A percentile compares a stretch with the other conserved stretches of the same genome.
Conservation (phyloP, 352 stramenopile genomes). For the Phytophthora citricola region DNA sequence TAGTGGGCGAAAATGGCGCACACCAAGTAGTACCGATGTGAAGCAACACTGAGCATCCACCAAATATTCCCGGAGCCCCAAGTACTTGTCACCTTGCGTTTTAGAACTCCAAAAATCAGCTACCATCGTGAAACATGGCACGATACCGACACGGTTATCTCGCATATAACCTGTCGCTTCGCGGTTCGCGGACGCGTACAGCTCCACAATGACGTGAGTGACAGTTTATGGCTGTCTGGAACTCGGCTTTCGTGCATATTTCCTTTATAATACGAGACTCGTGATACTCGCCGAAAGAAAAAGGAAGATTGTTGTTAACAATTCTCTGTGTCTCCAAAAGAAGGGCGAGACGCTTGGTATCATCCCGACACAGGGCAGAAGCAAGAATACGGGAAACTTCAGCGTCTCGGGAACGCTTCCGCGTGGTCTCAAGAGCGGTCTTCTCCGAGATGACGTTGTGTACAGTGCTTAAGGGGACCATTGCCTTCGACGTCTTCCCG, state of each 20-base stretch:
- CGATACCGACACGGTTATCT: neutral
- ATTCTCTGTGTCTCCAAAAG: neutral
- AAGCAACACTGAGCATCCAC: constrained; percentile 23
- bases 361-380: neutral
- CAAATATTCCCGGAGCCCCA: constrained; percentile 30
- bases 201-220: neutral
- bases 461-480: neutral
- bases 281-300: neutral
- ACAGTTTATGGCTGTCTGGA: neutral
- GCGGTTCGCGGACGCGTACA: neutral
- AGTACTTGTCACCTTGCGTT: constrained; percentile 24
- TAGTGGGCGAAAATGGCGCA: neutral
- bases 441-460: neutral
- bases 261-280: neutral
- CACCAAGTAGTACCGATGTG: neutral
- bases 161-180: neutral
- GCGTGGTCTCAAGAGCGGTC: neutral
- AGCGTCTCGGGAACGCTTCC: neutral
- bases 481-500: neutral
- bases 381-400: neutral
- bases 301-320: neutral
- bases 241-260: neutral
- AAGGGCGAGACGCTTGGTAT: neutral
- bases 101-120: neutral
- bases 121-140: neutral